Conservation (phyloP, 2,329 filamentous ascomycete genomes). For the Ramularia collo-cygni region DNA sequence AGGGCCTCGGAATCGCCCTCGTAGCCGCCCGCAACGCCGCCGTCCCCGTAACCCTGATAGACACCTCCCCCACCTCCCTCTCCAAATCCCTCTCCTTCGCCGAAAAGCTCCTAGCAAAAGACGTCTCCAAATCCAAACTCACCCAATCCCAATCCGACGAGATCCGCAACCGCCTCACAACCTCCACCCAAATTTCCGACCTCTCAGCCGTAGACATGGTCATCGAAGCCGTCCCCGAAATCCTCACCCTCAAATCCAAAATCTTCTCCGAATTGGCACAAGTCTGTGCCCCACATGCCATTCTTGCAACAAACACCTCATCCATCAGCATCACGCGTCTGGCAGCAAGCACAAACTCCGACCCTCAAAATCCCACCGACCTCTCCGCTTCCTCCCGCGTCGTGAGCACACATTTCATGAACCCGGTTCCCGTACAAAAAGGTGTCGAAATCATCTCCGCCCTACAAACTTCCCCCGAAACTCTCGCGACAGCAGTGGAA, state of each 20-base stretch:
- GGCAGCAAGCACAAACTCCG: conserved; percentile 71
- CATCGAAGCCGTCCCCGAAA: conserved; percentile 86
- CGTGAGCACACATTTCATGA: conserved; percentile 98
- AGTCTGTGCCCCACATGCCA: conserved; percentile 74
- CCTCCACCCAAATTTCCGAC: conserved; percentile 67
- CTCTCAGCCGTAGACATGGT: conserved; percentile 87
- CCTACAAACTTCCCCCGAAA: conserved; percentile 78
- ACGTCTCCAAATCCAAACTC: conserved; percentile 80
- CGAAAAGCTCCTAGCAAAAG: conserved; percentile 88
- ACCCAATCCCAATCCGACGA: conserved; percentile 73
- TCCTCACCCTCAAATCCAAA: conserved; percentile 74
- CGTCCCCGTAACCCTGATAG: conserved; percentile 78
- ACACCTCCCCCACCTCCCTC: conserved; percentile 74
- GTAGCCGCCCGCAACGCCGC: conserved; percentile 80
- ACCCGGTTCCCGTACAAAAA: conserved; percentile 93
- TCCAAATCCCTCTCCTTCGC: conserved; percentile 88
- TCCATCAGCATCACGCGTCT: conserved; percentile 97
- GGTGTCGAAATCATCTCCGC: conserved; percentile 96
- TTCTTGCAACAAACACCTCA: conserved; percentile 97
- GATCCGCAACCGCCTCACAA: conserved; percentile 60
- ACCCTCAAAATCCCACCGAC: conserved; percentile 63
- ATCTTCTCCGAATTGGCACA: conserved; percentile 80
- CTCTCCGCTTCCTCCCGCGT: conserved; percentile 78
- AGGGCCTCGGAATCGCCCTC: conserved; percentile 93
- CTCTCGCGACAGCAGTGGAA: conserved; percentile 71